Percentiles rank a stretch among this genome's conserved stretches.
phyloP scores from a whole-genome alignment of 345 rosid species.

The Aquilaria yunnanensis region DNA sequence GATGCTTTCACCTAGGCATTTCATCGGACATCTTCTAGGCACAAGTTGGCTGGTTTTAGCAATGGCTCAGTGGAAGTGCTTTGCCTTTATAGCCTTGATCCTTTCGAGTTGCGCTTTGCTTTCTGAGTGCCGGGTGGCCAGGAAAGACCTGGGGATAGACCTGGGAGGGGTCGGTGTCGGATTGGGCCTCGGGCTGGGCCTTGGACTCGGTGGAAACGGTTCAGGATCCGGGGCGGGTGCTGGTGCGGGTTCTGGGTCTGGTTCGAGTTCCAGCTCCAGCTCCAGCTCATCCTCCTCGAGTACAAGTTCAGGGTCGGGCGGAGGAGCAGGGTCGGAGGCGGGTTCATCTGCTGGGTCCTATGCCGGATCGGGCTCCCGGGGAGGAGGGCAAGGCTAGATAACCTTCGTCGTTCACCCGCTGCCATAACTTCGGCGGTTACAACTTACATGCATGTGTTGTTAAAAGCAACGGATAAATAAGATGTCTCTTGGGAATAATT shows the following conservation, averaged over 20 bases:
- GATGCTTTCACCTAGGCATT: neutral
- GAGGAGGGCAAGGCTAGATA: constrained; percentile 15
- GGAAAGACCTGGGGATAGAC: constrained; percentile 73
- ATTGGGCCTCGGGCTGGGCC: constrained; percentile 51
- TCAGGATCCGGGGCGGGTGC: constrained; percentile 60
- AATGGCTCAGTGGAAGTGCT: constrained; percentile 23
- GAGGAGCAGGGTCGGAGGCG: constrained; percentile 52
- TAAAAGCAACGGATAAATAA: no score
- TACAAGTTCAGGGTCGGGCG: constrained; percentile 38
- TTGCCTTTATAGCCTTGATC: constrained; percentile 26
- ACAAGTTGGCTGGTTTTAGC: neutral
- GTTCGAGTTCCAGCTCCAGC: constrained; percentile 46
- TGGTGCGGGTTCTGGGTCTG: constrained; percentile 53
- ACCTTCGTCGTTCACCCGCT: neutral
- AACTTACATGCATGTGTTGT: no score
- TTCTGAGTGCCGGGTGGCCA: constrained; percentile 52
- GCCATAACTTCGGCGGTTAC: no score
- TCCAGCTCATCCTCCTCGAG: constrained; percentile 44
- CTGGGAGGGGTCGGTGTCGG: constrained; percentile 77
- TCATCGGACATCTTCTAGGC: neutral
- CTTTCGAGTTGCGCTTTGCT: constrained; percentile 20
- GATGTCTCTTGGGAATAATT: no score
- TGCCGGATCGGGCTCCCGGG: constrained; percentile 63
- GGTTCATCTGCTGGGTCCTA: constrained; percentile 71
- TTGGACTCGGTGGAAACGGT: constrained; percentile 63